Base-by-base conservation (phyloP, 768 basidiomycete species). In the Psilocybe cubensis region DNA sequence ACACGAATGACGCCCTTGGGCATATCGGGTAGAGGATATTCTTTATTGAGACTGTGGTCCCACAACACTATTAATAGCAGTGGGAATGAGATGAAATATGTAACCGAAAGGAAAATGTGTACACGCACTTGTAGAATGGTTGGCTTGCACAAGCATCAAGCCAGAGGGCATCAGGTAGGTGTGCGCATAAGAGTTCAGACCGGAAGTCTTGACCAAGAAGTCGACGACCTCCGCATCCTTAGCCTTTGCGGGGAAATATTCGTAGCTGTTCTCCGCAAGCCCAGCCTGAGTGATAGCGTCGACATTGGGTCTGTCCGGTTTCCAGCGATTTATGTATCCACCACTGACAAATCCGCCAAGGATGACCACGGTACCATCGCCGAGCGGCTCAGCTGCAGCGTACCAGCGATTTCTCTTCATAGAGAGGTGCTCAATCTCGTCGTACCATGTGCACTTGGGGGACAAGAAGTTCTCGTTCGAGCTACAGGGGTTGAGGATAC, bases 271-370 rank as follows among this genome's bases (percentile, higher is more conserved):
- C 64, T 96, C 90, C 10, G 91, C 88, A 6, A 82, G 87, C 28
- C 88, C 88, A 41, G 84, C 85, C 64, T 85, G 80, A 27, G 68
- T 75, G 0, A 70, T 71, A 1, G 89, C 90, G 60, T 92, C 88
- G 12, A 63, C 73, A 64, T 88, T 87, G 17, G 89, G 89, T 28
- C 74, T 81, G 64, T 88, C 87, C 17, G 89, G 90, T 27, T 74
- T 81, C 64, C 92, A 91, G 18, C 88, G 76, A 70, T 92, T 92
- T 70, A 92, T 77, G 64, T 90, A 93, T 9, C 91, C 90, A 56
- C 91, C 91, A 54, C 82, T 85, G 53, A 83, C 80, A 67, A 91
- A 91, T 41, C 90, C 89, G 45, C 95, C 96, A 50, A 95, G 86
- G 62, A 97, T 79, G 7, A 84, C 86, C 28, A 96, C 74, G 3